Evolutionary conservation across 2,329 filamentous ascomycete genomes (phyloP).

Genomic region (Colletotrichum orbiculare): DNA sequence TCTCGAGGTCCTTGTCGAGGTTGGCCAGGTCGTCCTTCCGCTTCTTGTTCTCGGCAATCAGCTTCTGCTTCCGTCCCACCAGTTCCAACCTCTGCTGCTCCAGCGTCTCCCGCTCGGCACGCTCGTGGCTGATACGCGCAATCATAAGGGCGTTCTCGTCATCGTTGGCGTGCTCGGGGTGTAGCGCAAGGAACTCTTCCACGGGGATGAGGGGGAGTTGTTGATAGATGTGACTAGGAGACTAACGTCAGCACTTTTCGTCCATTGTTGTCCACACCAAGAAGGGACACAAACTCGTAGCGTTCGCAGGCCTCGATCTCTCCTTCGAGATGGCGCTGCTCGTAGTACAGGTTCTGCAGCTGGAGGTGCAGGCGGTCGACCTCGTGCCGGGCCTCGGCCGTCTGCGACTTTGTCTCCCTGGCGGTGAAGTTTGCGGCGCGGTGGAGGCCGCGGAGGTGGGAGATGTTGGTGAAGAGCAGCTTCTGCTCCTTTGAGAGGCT

Average conservation of each 20-base stretch:
- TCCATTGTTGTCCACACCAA: not conserved
- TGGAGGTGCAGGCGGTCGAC: constrained; percentile 92
- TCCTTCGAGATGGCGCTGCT: constrained; percentile 88
- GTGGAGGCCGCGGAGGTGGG: constrained; percentile 84
- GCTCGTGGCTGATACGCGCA: constrained; percentile 90
- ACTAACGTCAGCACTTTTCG: constrained; percentile 36
- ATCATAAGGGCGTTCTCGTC: constrained; percentile 88
- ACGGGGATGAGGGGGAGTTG: constrained; percentile 85
- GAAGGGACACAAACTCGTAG: constrained; percentile 77
- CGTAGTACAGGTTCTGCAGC: constrained; percentile 95
- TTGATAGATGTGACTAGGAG: constrained; percentile 82
- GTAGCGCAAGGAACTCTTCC: constrained; percentile 81
- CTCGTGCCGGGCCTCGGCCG: constrained; percentile 87
- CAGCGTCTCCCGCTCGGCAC: constrained; percentile 82
- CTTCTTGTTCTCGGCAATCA: constrained; percentile 83
- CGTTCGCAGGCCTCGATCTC: constrained; percentile 92
- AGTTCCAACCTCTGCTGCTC: constrained; percentile 86
- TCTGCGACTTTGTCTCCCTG: constrained; percentile 86
- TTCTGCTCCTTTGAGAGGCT: constrained; percentile 82
- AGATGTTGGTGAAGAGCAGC: constrained; percentile 79
- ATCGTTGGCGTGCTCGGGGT: constrained; percentile 78
- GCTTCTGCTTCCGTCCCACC: constrained; percentile 72
- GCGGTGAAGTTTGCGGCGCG: constrained; percentile 83
- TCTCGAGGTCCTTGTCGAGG: constrained; percentile 91
- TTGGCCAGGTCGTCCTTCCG: constrained; percentile 93